phyloP scores from a whole-genome alignment of 768 basidiomycete genomes.

The Phlegmacium glaucopus region DNA sequence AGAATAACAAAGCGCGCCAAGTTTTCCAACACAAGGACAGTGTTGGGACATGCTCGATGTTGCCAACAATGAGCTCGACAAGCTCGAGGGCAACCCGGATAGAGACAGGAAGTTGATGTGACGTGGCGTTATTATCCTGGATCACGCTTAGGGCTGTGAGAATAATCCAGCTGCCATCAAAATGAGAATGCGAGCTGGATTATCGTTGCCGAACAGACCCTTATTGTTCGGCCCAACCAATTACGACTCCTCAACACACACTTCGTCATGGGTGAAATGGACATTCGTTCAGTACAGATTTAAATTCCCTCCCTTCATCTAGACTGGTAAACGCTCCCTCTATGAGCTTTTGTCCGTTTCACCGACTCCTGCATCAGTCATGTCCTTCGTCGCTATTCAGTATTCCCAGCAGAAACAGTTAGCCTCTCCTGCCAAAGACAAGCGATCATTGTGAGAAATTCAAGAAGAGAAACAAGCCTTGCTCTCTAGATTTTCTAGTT shows the following conservation, averaged over 20 bases:
- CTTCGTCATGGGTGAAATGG: no score
- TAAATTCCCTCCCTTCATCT: no score
- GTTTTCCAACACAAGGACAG: background rate
- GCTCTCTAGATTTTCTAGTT: no score
- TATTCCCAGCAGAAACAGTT: conserved; percentile 64
- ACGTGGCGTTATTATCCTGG: background rate
- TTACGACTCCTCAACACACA: no score
- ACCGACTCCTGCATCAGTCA: conserved; percentile 28
- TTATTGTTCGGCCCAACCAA: no score
- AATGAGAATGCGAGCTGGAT: no score
- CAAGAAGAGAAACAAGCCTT: conserved; percentile 77
- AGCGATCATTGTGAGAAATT: conserved; percentile 72
- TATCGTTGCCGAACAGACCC: no score
- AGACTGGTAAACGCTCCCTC: no score
- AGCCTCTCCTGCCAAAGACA: conserved; percentile 39
- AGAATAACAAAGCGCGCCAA: background rate
- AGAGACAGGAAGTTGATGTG: background rate
- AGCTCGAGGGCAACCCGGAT: background rate
- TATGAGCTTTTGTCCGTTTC: no score
- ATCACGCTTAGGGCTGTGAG: no score
- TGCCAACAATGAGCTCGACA: background rate
- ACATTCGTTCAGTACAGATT: no score
- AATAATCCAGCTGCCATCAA: no score
- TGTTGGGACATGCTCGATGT: background rate
- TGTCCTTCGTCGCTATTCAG: conserved; percentile 86